Evolutionary conservation across 208 protist species (phyloP).

Genomic region (Angomonas ambiguus): DNA sequence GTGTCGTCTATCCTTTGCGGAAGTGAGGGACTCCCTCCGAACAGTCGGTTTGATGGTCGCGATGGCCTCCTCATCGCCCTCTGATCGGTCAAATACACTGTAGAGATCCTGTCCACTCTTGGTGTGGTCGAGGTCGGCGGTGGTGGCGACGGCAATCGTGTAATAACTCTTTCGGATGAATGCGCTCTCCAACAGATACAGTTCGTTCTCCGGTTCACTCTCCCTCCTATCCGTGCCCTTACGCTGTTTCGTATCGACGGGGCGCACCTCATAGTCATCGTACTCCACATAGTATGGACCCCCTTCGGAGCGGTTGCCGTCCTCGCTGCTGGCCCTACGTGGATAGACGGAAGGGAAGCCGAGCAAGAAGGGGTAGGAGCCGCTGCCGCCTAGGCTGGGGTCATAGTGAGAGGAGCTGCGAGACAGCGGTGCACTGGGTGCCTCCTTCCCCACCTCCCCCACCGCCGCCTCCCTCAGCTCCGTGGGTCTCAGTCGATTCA

Average conservation of each 20-base stretch:
- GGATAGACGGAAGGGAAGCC: not conserved
- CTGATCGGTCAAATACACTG: too few species aligned
- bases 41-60: not conserved
- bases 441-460: not conserved
- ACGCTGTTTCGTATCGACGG: not conserved
- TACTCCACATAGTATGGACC: not conserved
- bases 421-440: not conserved
- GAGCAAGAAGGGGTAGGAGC: not conserved
- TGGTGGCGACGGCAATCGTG: not conserved
- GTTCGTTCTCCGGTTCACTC: not conserved
- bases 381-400: not conserved
- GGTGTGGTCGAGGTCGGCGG: not conserved
- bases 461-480: not conserved
- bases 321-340: not conserved
- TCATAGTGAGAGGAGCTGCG: not conserved
- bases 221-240: too few species aligned
- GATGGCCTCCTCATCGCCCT: not conserved
- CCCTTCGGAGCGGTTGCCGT: not conserved
- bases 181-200: not conserved
- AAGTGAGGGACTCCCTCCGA: not conserved
- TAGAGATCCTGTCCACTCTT: too few species aligned
- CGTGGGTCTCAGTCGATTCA: too few species aligned
- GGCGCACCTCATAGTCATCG: not conserved
- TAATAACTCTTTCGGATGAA: not conserved
- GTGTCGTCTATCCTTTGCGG: not conserved